These are phyloP conservation scores for Hypoxylon fuscum DNA, from an alignment of 495 filamentous ascomycete genomes.

Conservation along the genomic window DNA sequence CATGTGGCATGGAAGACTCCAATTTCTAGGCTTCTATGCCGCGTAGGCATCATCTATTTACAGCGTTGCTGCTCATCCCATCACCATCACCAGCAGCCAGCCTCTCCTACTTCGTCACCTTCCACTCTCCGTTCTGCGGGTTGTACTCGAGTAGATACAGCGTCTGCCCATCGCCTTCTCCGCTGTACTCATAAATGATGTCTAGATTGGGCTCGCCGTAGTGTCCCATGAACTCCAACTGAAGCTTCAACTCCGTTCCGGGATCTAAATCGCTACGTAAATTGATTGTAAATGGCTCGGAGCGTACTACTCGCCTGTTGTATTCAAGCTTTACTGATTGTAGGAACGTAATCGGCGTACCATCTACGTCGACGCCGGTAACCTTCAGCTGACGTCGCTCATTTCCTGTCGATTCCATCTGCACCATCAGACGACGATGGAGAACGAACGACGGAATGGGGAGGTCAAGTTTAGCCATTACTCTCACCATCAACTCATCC, in stretches of 20 bases:
- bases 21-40: too few species aligned
- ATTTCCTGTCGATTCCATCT: slow-evolving; percentile 29
- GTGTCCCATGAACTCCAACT: slow-evolving; percentile 58
- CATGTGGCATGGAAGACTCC: too few species aligned
- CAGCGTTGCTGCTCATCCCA: too few species aligned
- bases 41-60: too few species aligned
- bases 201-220: slow-evolving; percentile 54
- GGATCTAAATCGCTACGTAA: slow-evolving; percentile 43
- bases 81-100: background rate
- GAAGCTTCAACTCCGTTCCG: slow-evolving; percentile 42
- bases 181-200: slow-evolving; percentile 34
- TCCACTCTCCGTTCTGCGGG: slow-evolving; percentile 51
- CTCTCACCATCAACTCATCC: slow-evolving; percentile 50
- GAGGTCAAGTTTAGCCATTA: slow-evolving; percentile 52
- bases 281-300: slow-evolving; percentile 52
- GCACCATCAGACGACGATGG: slow-evolving; percentile 40
- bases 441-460: slow-evolving; percentile 50
- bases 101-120: slow-evolving; percentile 18
- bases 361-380: slow-evolving; percentile 52
- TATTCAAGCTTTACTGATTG: slow-evolving; percentile 48
- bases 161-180: slow-evolving; percentile 11
- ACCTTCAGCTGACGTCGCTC: slow-evolving; percentile 42
- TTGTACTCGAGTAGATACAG: slow-evolving; percentile 53
- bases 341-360: slow-evolving; percentile 55
- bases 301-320: slow-evolving; percentile 44